Evolutionary conservation across 139 green algal species (phyloP), one percentile per base, ranked within the genome.

Genomic region (Spirogloea muscicola): DNA sequence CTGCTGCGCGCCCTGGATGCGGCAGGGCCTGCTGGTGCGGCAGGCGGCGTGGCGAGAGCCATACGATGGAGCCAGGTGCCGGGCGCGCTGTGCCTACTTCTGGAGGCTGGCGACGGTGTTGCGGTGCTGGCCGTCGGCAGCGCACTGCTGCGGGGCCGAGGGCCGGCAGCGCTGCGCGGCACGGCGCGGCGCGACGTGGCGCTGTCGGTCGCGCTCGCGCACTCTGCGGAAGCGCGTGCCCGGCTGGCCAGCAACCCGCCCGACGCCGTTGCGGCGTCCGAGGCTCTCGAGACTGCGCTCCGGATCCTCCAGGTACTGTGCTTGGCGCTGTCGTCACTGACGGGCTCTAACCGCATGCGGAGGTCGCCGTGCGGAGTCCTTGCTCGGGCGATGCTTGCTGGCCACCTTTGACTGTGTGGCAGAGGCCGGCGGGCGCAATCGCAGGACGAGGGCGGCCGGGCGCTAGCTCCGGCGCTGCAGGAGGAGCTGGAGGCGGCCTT

Each of bases 61-160:
- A n/a, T n/a, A n/a, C n/a, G n/a, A n/a, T n/a, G n/a, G n/a, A n/a
- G n/a, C n/a, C 44, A 82, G 67, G 55, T 80, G 7, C 68, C 74
- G 31, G 74, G 74, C 25, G 52, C 44, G 43, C 42, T 82, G 43
- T 82, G 74, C 33, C 39, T 82, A 48, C 74, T 82, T 5, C 74
- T 79, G 44, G 74, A 82, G 52, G 67, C 52, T 18, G 74, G 74
- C 27, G 68, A 80, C 27, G 27, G 36, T 10, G 36, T 59, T 31
- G 41, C 38, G 7, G 74, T 82, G 34, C 34, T 61, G 13, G 60
- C 78, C 25, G 31, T 39, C 31, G 74, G 74, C 25, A 33, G 38
- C 27, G 55, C 41, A 9, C 38, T 76, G 3, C 68, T 77, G 39
- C 6, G 55, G 42, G 44, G 41, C n/a, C n/a, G n/a, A n/a, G n/a